Percentiles rank a stretch among this genome's conserved stretches.
Evolutionary conservation across 2,329 filamentous ascomycete genomes (phyloP).

Genomic region (Diaporthe vexans): DNA sequence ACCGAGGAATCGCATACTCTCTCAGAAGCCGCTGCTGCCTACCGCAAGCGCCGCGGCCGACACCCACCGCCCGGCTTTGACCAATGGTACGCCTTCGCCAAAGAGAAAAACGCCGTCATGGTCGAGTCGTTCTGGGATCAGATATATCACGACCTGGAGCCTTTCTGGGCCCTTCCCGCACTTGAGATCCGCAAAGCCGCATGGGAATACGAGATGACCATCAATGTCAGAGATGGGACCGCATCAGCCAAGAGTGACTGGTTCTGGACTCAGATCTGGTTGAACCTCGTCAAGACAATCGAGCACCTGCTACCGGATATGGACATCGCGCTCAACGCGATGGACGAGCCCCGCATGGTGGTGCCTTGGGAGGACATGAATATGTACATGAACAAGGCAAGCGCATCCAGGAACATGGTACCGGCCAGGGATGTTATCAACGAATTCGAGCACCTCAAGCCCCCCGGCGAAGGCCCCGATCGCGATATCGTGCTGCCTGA

Average conservation of each 20-base stretch:
- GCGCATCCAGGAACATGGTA: slow-evolving; percentile 60
- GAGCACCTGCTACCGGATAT: slow-evolving; percentile 73
- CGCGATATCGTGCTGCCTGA: slow-evolving; percentile 52
- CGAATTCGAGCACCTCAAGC: slow-evolving; percentile 59
- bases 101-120: slow-evolving; percentile 65
- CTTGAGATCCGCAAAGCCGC: slow-evolving; percentile 64
- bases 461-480: slow-evolving; percentile 53
- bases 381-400: slow-evolving; percentile 65
- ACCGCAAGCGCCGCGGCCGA: slow-evolving; percentile 68
- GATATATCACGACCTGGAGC: slow-evolving; percentile 73
- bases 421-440: slow-evolving; percentile 59
- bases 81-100: slow-evolving; percentile 69
- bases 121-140: slow-evolving; percentile 76
- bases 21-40: slow-evolving; percentile 65
- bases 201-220: slow-evolving; percentile 71
- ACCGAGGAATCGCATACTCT: slow-evolving; percentile 63
- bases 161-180: slow-evolving; percentile 68
- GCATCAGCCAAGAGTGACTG: slow-evolving; percentile 66
- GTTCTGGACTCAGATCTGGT: slow-evolving; percentile 72
- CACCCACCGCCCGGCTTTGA: slow-evolving; percentile 76
- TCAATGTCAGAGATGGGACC: slow-evolving; percentile 67
- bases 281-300: slow-evolving; percentile 66
- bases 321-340: slow-evolving; percentile 75
- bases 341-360: slow-evolving; percentile 77
- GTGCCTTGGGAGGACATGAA: slow-evolving; percentile 74